Conservation (phyloP, 176 grass and related monocot species). For the Oryza glaberrima region DNA sequence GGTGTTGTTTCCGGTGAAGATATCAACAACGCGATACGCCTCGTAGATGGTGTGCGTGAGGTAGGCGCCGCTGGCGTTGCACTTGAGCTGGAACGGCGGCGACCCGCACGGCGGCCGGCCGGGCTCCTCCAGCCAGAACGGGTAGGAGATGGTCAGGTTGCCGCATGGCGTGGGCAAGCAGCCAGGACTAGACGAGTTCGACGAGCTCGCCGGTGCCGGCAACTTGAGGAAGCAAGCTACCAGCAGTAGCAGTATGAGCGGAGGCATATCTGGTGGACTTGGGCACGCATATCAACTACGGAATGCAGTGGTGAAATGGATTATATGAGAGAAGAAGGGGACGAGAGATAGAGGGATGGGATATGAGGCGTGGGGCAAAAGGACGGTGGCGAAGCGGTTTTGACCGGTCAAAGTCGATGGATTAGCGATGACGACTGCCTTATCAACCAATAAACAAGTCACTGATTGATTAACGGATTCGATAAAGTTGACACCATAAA, state of each 20-base stretch:
- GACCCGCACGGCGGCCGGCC: constrained; percentile 10
- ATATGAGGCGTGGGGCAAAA: neutral
- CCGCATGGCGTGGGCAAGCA: constrained; percentile 34
- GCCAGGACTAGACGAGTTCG: neutral
- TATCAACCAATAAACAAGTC: too few species aligned
- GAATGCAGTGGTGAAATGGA: neutral
- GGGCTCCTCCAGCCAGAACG: constrained; percentile 51
- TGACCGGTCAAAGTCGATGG: constrained; percentile 20
- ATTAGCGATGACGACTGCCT: too few species aligned
- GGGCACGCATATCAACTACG: too few species aligned
- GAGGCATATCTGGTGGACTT: neutral
- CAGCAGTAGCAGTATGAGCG: neutral
- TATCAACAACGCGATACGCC: neutral
- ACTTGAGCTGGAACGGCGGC: constrained; percentile 32
- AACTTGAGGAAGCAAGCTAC: neutral
- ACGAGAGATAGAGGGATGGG: neutral
- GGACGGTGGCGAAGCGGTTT: neutral
- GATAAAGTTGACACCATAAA: neutral
- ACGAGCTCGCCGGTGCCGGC: neutral
- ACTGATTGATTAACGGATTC: neutral
- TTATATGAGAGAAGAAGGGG: too few species aligned
- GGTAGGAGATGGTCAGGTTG: constrained; percentile 2
- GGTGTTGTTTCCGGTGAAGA: neutral
- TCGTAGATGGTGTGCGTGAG: fast-evolving
- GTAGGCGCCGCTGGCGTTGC: constrained; percentile 3